Base-by-base conservation (phyloP, 1,284 basidiomycete genomes). In the Boletus smithii region DNA sequence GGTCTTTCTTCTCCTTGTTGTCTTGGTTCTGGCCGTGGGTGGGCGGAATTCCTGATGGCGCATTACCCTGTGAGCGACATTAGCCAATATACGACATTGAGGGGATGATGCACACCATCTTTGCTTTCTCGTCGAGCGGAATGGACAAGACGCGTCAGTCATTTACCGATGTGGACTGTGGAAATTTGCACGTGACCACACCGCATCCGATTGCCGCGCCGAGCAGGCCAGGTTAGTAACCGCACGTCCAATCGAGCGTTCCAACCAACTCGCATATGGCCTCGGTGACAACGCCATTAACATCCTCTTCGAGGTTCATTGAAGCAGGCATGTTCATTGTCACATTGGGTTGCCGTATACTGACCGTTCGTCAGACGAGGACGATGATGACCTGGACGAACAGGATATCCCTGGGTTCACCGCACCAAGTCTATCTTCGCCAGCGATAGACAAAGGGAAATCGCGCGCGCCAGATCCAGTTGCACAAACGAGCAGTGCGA, bases 371-470 rank as follows among this genome's bases (percentile, higher is more conserved):
- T 36, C 39, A 65, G 58, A 65, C 72, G 85, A 89, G 48, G 88
- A 90, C 48, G 85, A 87, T 42, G 85, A 87, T 49, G 88, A 90
- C 65, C 65, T 87, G 42, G 83, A 90, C 67, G 88, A 91, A 58
- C 83, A 84, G 39, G 72, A 78, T 65, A 87, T 91, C 43, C 88
- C 88, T 14, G 80, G 81, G 10, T 91, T 87, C 72, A 75, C 83
- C 5, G 79, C 81, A 59, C 84, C 86, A 31, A 61, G 72, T 34
- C 63, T 81, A 47, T 66, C 69, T 14, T 67, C 73, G 6, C 70
- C 69, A 16, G 57, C 58, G 9, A 53, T 60, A 23, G 77, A 79
- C 65, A 89, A 89, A 63, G 86, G 86, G 16, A 90, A 90, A 61
- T 73, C 66, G 31, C 80, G 83, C 31, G 83, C 78, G 40, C 71